phyloP scores from a whole-genome alignment of 345 rosid species.

The Populus ilicifolia region DNA sequence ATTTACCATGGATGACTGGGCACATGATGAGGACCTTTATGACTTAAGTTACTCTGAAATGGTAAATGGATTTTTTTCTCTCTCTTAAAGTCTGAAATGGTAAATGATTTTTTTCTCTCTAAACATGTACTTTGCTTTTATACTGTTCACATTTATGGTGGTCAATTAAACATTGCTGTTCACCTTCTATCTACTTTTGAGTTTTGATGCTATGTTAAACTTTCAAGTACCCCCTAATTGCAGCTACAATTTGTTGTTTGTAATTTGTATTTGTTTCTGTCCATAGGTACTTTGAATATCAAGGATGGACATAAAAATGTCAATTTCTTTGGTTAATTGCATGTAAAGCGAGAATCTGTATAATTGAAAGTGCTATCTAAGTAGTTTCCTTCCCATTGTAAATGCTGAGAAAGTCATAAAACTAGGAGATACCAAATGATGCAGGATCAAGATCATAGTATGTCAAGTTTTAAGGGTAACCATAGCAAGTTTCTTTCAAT shows the following conservation, averaged over 20 bases:
- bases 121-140: background rate
- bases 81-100: slow-evolving; percentile 56
- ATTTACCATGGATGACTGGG: slow-evolving; percentile 82
- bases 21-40: slow-evolving; percentile 83
- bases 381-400: background rate
- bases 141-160: slow-evolving; percentile 1
- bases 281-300: background rate
- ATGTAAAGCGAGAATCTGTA: background rate
- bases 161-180: background rate
- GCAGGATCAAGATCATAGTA: background rate
- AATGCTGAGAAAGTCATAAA: background rate
- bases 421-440: background rate
- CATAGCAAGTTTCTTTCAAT: background rate
- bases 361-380: background rate
- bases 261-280: background rate
- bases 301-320: background rate
- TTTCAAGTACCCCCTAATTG: background rate
- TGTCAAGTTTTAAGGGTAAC: background rate
- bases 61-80: slow-evolving; percentile 38
- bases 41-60: slow-evolving; percentile 77
- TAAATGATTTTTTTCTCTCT: slow-evolving; percentile 18
- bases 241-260: background rate
- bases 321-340: background rate
- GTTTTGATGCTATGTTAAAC: slow-evolving; percentile 1
- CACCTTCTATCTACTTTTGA: background rate